Percentiles rank a stretch among this genome's conserved stretches.
phyloP scores from a whole-genome alignment of 2,329 filamentous ascomycete genomes.

The Calycina herbarum region DNA sequence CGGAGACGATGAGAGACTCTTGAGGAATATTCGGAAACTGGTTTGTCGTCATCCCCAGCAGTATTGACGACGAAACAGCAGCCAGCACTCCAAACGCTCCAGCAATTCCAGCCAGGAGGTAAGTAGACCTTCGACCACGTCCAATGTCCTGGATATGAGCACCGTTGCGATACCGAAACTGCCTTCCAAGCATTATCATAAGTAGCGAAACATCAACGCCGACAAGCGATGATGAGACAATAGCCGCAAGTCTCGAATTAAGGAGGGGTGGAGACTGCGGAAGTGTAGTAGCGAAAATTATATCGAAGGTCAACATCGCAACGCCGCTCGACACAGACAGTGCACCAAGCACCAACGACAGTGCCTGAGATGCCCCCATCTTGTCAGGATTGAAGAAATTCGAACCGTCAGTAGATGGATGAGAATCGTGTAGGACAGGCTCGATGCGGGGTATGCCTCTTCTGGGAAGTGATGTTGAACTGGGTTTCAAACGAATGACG shows the following conservation, averaged over 20 bases:
- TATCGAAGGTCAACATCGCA: conserved; percentile 33
- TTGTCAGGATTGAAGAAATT: conserved; percentile 12
- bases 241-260: conserved; percentile 25
- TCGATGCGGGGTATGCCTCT: conserved; percentile 7
- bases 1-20: conserved; percentile 21
- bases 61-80: conserved; percentile 29
- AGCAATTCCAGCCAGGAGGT: conserved; percentile 32
- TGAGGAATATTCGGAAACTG: conserved; percentile 25
- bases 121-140: conserved; percentile 31
- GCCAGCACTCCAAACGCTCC: conserved; percentile 31
- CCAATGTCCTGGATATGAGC: conserved; percentile 31
- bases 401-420: conserved; percentile 14
- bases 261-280: conserved; percentile 19
- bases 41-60: conserved; percentile 30
- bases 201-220: conserved; percentile 28
- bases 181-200: conserved; percentile 29
- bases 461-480: conserved; percentile 14
- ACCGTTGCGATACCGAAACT: conserved; percentile 33
- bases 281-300: conserved; percentile 33
- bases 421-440: conserved; percentile 20
- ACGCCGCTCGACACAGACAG: conserved; percentile 33
- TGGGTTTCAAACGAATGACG: conserved; percentile 29
- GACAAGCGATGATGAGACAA: conserved; percentile 32
- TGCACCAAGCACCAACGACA: conserved; percentile 32
- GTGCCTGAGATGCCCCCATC: conserved; percentile 28